Evolutionary conservation across 768 basidiomycete genomes (phyloP).

Genomic region (Galerina sulciceps): DNA sequence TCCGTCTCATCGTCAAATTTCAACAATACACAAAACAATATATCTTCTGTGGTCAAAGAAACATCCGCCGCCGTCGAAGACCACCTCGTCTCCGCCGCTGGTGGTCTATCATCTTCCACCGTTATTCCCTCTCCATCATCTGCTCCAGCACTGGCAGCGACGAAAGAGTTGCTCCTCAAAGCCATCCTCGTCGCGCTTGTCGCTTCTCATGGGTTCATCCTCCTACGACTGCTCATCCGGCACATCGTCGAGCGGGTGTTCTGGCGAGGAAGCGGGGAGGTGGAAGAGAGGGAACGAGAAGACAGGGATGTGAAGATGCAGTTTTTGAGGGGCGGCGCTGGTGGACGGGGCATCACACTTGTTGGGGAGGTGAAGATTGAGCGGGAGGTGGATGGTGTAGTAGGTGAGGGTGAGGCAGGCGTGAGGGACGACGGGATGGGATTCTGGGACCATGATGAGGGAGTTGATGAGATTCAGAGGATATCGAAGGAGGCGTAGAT

Average conservation of each 20-base stretch:
- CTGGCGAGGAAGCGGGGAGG: constrained; percentile 78
- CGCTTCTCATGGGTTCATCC: constrained; percentile 86
- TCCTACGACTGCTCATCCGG: constrained; percentile 64
- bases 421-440: constrained; percentile 28
- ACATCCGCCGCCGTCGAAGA: constrained; percentile 13
- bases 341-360: constrained; percentile 10
- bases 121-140: neutral
- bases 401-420: constrained; percentile 26
- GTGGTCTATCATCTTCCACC: neutral
- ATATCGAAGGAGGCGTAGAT: constrained; percentile 60
- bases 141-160: constrained; percentile 36
- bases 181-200: constrained; percentile 76
- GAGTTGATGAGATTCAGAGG: constrained; percentile 71
- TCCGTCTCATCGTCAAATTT: neutral
- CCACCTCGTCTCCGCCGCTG: constrained; percentile 19
- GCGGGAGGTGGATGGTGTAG: constrained; percentile 20
- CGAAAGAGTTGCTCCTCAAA: constrained; percentile 57
- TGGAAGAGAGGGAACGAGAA: constrained; percentile 55
- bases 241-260: constrained; percentile 75
- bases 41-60: constrained; percentile 3
- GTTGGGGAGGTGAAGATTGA: constrained; percentile 25
- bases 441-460: constrained; percentile 80
- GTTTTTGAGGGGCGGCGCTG: constrained; percentile 35
- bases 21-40: neutral
- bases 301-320: constrained; percentile 51